Conservation (phyloP, 805 yeast genomes). For the Metschnikowia aberdeeniae region DNA sequence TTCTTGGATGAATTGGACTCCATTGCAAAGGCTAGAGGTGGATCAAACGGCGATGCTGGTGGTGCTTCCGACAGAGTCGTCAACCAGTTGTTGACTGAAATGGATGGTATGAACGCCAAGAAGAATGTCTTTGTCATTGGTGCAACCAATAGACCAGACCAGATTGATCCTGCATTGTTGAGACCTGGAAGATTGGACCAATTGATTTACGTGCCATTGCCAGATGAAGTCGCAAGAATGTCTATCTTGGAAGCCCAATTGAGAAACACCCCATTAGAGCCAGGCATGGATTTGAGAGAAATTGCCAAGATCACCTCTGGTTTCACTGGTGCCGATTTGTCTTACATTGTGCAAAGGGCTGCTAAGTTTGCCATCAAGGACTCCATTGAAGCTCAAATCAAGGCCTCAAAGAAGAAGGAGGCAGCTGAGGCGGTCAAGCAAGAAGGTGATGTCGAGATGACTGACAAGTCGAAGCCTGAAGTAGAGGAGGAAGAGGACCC, state of each 20-base stretch:
- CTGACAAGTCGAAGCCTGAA: conserved; percentile 27
- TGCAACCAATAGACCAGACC: conserved; percentile 99
- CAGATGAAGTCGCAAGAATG: conserved; percentile 91
- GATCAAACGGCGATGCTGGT: conserved; percentile 68
- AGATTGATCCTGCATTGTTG: conserved; percentile 95
- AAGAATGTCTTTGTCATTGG: conserved; percentile 98
- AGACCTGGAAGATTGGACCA: conserved; percentile 99
- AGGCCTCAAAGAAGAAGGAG: conserved; percentile 37
- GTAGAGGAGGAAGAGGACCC: conserved; percentile 77
- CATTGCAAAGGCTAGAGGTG: conserved; percentile 96
- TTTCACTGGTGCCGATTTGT: conserved; percentile 98
- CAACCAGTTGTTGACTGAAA: conserved; percentile 91
- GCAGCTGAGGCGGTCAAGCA: conserved; percentile 33
- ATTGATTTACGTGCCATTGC: conserved; percentile 96
- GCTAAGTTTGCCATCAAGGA: conserved; percentile 99
- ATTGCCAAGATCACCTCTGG: conserved; percentile 95
- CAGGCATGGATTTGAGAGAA: conserved; percentile 83
- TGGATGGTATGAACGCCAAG: conserved; percentile 99
- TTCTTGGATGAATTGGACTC: conserved; percentile 98
- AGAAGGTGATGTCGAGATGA: conserved; percentile 48
- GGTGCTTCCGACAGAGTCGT: conserved; percentile 97
- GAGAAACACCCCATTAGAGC: conserved; percentile 97
- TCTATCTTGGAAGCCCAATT: conserved; percentile 93
- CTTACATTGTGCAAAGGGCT: conserved; percentile 95
- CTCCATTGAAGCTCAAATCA: conserved; percentile 75